These are phyloP conservation scores for Candida anglica DNA, from an alignment of 805 yeast species.

Conservation along the genomic window DNA sequence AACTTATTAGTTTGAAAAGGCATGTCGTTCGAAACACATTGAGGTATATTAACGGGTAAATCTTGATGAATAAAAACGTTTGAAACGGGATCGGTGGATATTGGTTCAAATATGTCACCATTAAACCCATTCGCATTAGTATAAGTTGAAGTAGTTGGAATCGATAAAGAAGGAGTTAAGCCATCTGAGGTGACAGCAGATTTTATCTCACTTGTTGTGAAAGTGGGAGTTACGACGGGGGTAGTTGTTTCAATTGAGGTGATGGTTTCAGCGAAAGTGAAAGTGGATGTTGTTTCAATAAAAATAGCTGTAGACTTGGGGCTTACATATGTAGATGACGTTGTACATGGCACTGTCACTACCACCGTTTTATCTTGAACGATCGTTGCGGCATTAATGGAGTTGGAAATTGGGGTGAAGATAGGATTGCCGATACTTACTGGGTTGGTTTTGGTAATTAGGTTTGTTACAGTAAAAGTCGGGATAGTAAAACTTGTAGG, in stretches of 20 bases:
- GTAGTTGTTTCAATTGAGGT: too few relatives aligned
- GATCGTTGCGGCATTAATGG: not conserved
- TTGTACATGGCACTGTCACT: not conserved
- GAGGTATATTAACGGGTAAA: conserved; percentile 43
- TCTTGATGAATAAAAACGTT: conserved; percentile 42
- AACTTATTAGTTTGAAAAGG: conserved; percentile 73
- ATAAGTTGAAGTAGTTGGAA: not conserved
- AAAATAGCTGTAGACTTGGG: too few relatives aligned
- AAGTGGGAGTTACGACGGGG: too few relatives aligned
- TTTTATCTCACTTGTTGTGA: too few relatives aligned
- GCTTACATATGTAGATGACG: too few relatives aligned
- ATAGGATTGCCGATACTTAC: not conserved
- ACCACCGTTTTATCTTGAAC: not conserved
- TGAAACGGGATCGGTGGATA: conserved; percentile 30
- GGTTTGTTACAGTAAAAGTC: not conserved
- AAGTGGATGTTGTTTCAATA: too few relatives aligned
- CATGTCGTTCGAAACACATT: conserved; percentile 41
- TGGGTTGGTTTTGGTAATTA: not conserved
- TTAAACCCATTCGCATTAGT: conserved; percentile 10
- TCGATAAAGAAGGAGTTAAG: too few relatives aligned
- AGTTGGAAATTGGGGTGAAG: conserved; percentile 5
- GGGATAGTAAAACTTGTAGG: too few relatives aligned
- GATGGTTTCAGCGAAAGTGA: too few relatives aligned
- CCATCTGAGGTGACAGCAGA: too few relatives aligned
- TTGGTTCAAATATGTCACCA: conserved; percentile 45